Evolutionary conservation across 805 yeast species (phyloP).

Genomic region (Suhomyces kilbournensis): DNA sequence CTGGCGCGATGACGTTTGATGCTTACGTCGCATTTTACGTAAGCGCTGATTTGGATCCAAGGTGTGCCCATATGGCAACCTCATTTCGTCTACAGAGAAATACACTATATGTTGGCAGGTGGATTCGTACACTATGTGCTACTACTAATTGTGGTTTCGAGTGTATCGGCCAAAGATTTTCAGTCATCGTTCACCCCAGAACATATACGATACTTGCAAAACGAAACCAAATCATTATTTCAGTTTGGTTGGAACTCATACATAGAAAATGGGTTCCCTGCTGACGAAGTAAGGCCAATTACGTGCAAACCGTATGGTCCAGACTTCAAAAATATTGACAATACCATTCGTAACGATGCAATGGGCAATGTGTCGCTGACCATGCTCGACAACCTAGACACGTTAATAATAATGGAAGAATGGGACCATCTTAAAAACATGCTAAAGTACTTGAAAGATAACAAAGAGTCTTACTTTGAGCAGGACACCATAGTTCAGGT

Average conservation of each 20-base stretch:
- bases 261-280: slow-evolving; percentile 68
- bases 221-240: slow-evolving; percentile 57
- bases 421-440: slow-evolving; percentile 46
- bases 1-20: neutral
- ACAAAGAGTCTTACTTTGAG: slow-evolving; percentile 50
- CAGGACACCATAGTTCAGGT: slow-evolving; percentile 77
- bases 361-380: slow-evolving; percentile 82
- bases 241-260: slow-evolving; percentile 75
- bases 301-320: slow-evolving; percentile 68
- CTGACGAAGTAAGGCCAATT: slow-evolving; percentile 76
- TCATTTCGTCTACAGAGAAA: neutral
- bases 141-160: slow-evolving; percentile 1
- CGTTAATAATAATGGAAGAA: slow-evolving; percentile 71
- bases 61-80: neutral
- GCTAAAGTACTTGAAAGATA: slow-evolving; percentile 25
- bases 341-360: slow-evolving; percentile 72
- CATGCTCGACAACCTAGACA: slow-evolving; percentile 74
- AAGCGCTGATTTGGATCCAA: neutral
- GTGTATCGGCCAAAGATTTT: neutral
- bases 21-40: neutral
- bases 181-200: slow-evolving; percentile 35
- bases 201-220: slow-evolving; percentile 30
- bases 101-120: neutral
- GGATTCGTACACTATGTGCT: neutral
- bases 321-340: slow-evolving; percentile 50